phyloP scores from a whole-genome alignment of 805 yeast species.

The Schwanniomyces polymorphus region DNA sequence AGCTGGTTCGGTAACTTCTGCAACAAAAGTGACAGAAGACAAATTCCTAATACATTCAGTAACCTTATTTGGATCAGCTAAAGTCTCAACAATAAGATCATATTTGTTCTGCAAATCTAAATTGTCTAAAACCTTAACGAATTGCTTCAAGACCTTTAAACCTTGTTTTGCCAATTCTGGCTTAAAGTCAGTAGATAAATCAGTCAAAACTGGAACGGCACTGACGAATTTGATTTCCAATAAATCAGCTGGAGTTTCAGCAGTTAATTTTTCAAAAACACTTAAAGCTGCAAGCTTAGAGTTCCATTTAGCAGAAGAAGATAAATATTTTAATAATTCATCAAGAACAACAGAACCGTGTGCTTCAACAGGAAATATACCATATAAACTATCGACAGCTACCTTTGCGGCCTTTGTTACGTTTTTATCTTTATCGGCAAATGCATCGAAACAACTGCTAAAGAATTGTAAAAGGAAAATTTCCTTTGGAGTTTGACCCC shows the following conservation, averaged over 20 bases:
- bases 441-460: slow-evolving; percentile 63
- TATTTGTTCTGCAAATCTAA: slow-evolving; percentile 86
- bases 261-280: slow-evolving; percentile 69
- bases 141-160: slow-evolving; percentile 62
- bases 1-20: slow-evolving; percentile 97
- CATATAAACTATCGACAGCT: slow-evolving; percentile 69
- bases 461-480: slow-evolving; percentile 68
- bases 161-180: slow-evolving; percentile 93
- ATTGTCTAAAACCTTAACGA: slow-evolving; percentile 84
- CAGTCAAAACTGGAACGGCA: slow-evolving; percentile 82
- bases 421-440: slow-evolving; percentile 84
- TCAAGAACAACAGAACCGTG: slow-evolving; percentile 70
- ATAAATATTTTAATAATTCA: slow-evolving; percentile 59
- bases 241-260: slow-evolving; percentile 80
- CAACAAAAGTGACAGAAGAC: slow-evolving; percentile 93
- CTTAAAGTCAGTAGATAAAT: slow-evolving; percentile 91
- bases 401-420: slow-evolving; percentile 85
- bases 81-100: slow-evolving; percentile 78
- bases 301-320: slow-evolving; percentile 91
- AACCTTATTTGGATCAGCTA: slow-evolving; percentile 87
- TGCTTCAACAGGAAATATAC: slow-evolving; percentile 75
- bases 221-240: slow-evolving; percentile 77
- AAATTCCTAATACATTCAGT: slow-evolving; percentile 86
- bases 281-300: slow-evolving; percentile 79
- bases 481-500: slow-evolving; percentile 72